Percentiles rank a stretch among this genome's conserved stretches.
Evolutionary conservation across 495 filamentous ascomycete genomes (phyloP).

Genomic region (Talaromyces proteolyticus): DNA sequence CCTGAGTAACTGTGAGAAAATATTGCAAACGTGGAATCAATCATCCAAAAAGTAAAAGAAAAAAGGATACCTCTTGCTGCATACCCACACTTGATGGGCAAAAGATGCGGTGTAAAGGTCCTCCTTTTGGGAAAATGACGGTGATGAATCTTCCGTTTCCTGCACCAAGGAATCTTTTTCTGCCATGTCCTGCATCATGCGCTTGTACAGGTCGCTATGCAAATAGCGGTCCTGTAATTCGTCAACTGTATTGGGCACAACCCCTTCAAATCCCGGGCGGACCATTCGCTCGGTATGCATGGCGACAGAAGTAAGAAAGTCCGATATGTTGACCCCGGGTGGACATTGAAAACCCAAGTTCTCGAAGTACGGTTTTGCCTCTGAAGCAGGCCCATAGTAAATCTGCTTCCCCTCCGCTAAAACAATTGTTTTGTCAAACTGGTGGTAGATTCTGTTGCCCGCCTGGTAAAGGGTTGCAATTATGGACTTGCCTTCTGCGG

Average conservation of each 20-base stretch:
- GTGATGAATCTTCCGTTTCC: too few species aligned
- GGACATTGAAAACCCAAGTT: conserved; percentile 68
- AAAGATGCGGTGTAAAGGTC: too few species aligned
- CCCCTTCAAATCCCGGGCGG: conserved; percentile 56
- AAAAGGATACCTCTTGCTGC: too few species aligned
- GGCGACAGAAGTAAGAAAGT: conserved; percentile 77
- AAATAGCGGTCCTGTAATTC: neutral
- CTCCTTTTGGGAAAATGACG: too few species aligned
- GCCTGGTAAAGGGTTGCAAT: conserved; percentile 80
- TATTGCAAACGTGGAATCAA: too few species aligned
- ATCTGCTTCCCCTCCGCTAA: conserved; percentile 76
- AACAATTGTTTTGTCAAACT: conserved; percentile 74
- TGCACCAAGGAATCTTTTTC: too few species aligned
- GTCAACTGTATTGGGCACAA: conserved; percentile 49
- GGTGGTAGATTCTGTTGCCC: conserved; percentile 66
- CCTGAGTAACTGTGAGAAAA: neutral
- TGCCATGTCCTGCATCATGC: neutral
- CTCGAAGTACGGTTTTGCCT: conserved; percentile 62
- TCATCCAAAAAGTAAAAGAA: too few species aligned
- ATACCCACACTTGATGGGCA: too few species aligned
- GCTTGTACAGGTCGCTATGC: conserved; percentile 8
- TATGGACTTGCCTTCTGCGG: conserved; percentile 60
- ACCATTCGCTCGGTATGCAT: conserved; percentile 61
- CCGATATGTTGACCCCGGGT: conserved; percentile 63
- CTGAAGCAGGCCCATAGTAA: conserved; percentile 60